These are phyloP conservation scores for Pulveroboletus sp. DNA, from an alignment of 1,284 basidiomycete genomes.

Conservation along the genomic window DNA sequence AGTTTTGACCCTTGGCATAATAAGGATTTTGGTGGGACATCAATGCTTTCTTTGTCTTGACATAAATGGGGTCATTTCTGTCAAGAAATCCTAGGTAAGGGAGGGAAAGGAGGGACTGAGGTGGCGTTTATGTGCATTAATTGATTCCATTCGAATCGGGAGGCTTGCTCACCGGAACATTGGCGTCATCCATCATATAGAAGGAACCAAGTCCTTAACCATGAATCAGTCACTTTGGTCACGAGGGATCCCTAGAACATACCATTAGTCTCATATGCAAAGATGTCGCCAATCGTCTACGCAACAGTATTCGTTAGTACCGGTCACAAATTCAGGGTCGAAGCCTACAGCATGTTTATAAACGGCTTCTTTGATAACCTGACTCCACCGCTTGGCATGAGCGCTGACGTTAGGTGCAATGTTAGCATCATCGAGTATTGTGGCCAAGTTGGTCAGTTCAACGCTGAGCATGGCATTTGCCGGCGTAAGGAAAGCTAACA, in stretches of 20 bases:
- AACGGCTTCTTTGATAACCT: constrained; percentile 60
- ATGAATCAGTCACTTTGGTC: background rate
- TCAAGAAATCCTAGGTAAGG: constrained; percentile 78
- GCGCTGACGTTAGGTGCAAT: constrained; percentile 52
- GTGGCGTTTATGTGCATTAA: background rate
- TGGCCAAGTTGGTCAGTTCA: constrained; percentile 61
- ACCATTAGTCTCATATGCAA: constrained; percentile 80
- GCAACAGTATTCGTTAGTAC: constrained; percentile 1
- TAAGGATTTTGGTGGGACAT: constrained; percentile 71
- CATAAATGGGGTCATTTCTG: constrained; percentile 55
- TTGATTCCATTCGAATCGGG: constrained; percentile 1
- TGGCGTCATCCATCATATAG: constrained; percentile 82
- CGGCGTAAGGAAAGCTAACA: constrained; percentile 66
- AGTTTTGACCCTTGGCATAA: constrained; percentile 60
- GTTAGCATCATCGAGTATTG: constrained; percentile 54
- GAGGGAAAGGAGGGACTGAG: constrained; percentile 70
- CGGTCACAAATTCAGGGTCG: background rate
- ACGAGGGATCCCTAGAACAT: constrained; percentile 5
- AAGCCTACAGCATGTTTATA: constrained; percentile 59
- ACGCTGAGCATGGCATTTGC: constrained; percentile 82
- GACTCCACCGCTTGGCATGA: constrained; percentile 59
- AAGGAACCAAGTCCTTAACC: constrained; percentile 57
- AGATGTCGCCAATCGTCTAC: constrained; percentile 62
- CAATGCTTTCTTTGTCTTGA: constrained; percentile 60
- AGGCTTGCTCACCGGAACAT: constrained; percentile 62